These are phyloP conservation scores for Alternaria sp. DNA, from an alignment of 2,329 filamentous ascomycete species.

Conservation along the genomic window DNA sequence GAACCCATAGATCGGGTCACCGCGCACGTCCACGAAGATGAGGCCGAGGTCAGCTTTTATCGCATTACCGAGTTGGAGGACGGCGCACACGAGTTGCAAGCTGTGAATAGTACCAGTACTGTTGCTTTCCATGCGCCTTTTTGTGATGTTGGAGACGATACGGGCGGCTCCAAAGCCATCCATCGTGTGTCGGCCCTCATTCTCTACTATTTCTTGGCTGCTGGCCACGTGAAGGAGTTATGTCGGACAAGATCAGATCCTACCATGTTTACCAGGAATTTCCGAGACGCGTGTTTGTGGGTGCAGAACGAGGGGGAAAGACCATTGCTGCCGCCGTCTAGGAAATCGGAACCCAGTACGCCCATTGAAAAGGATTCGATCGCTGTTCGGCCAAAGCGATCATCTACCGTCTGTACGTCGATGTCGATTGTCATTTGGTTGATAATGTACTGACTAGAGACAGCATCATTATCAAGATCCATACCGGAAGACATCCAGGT, in stretches of 20 bases:
- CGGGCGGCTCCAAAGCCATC: conserved; percentile 32
- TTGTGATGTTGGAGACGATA: conserved; percentile 36
- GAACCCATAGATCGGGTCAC: conserved; percentile 30
- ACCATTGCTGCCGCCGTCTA: conserved; percentile 21
- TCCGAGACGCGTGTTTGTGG: conserved; percentile 36
- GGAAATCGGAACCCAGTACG: conserved; percentile 25
- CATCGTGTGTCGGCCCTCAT: conserved; percentile 36
- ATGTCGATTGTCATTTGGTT: conserved; percentile 12
- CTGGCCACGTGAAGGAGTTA: conserved; percentile 33
- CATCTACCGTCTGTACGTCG: conserved; percentile 69
- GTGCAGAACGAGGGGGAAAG: conserved; percentile 33
- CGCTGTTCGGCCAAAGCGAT: conserved; percentile 65
- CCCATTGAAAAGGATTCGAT: conserved; percentile 18
- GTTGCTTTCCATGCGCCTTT: conserved; percentile 37
- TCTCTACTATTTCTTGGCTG: conserved; percentile 34
- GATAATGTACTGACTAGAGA: background rate
- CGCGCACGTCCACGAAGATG: conserved; percentile 36
- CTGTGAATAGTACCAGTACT: conserved; percentile 35
- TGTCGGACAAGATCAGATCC: conserved; percentile 31
- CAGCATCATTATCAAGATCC: conserved; percentile 14
- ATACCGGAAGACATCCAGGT: conserved; percentile 9
- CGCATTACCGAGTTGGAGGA: conserved; percentile 26
- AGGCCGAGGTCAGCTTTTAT: conserved; percentile 37
- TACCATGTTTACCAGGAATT: conserved; percentile 38
- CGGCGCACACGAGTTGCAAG: conserved; percentile 26